A percentile compares a stretch with the other conserved stretches of the same genome.
phyloP scores from a whole-genome alignment of 139 green algal species.

The Volvox africanus region DNA sequence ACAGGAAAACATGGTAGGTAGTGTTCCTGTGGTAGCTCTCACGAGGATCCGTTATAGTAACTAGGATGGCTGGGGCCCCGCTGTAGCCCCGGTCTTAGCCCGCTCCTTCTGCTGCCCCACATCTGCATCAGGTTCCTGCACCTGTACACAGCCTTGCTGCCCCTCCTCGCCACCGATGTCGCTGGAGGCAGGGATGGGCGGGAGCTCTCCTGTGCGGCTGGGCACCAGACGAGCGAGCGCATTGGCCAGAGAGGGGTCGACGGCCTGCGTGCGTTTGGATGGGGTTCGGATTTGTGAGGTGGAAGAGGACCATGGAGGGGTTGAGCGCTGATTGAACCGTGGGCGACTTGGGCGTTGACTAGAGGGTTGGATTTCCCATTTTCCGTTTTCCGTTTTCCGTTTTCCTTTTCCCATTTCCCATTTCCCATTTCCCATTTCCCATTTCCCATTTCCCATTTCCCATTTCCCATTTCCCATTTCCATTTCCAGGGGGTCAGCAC shows the following conservation, averaged over 20 bases:
- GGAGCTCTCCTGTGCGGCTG: not conserved
- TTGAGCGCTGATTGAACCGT: not conserved
- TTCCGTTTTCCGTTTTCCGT: not conserved
- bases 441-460: too few species aligned
- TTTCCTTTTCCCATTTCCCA: not conserved
- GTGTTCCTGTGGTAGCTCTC: too few species aligned
- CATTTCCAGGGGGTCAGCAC: not conserved
- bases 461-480: not conserved
- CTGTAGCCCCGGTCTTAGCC: not conserved
- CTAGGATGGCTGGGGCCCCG: too few species aligned
- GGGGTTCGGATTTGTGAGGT: too few species aligned
- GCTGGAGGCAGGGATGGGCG: not conserved
- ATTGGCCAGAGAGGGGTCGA: not conserved
- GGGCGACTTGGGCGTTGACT: not conserved
- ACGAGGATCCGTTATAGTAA: too few species aligned
- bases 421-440: not conserved
- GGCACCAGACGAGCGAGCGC: not conserved
- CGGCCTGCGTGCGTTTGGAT: not conserved
- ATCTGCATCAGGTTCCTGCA: not conserved
- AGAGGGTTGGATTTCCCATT: not conserved
- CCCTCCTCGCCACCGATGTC: too few species aligned
- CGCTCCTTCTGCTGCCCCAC: not conserved
- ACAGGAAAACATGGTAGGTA: too few species aligned
- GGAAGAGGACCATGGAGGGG: not conserved
- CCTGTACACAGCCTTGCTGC: not conserved